Conservation (phyloP, 331 rosid species). For the Acacia pycnantha region DNA sequence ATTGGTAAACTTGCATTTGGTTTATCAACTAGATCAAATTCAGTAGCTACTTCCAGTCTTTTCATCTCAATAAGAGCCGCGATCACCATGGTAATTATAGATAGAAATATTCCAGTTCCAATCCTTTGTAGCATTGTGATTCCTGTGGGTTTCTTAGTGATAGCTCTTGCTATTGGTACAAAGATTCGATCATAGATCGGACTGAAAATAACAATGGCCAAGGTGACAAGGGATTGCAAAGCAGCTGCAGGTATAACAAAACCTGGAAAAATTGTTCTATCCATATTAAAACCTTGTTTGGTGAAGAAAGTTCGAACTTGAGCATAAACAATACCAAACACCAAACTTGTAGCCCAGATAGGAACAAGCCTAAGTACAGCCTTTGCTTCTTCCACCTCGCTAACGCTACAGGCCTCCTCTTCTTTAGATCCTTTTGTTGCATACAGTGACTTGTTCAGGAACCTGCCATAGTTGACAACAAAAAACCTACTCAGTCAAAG, state of each 20-base stretch:
- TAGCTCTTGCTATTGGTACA: not conserved
- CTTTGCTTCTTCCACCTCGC: not conserved
- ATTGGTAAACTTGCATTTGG: not conserved
- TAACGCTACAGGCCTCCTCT: not conserved
- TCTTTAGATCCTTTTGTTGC: not conserved
- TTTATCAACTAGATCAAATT: not conserved
- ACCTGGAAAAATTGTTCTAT: constrained; percentile 3
- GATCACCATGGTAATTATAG: not conserved
- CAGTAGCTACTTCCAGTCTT: not conserved
- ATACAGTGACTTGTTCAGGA: not conserved
- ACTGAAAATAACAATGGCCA: not conserved
- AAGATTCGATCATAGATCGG: not conserved
- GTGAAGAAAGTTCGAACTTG: constrained; percentile 13
- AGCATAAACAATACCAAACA: not conserved
- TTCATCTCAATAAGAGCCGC: constrained; percentile 17
- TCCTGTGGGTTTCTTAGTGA: not conserved
- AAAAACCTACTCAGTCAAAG: not conserved
- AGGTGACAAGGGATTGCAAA: not conserved
- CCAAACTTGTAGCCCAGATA: constrained; percentile 6
- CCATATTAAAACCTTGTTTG: constrained; percentile 1
- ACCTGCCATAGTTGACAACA: not conserved
- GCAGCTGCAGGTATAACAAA: not conserved
- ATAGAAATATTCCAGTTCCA: not conserved
- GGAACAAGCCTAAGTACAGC: not conserved
- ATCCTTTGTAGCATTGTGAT: constrained; percentile 4